Evolutionary conservation across 2,329 filamentous ascomycete species (phyloP).

Genomic region (Colletotrichum paranaense): DNA sequence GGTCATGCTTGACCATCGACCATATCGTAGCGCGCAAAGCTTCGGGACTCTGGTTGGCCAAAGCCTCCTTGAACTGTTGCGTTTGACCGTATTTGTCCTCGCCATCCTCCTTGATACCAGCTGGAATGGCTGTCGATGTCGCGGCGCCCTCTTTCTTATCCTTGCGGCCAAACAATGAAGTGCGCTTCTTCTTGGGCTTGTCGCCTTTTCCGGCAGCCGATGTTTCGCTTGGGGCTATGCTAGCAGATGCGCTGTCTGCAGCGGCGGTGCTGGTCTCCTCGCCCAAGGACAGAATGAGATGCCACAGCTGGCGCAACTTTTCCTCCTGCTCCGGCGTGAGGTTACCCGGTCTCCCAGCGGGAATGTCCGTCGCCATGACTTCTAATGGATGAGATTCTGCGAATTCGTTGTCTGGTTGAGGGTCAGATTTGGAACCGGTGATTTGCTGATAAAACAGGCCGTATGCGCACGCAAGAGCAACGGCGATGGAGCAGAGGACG

Average conservation of each 20-base stretch:
- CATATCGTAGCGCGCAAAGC: slow-evolving; percentile 85
- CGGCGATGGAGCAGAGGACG: slow-evolving; percentile 18
- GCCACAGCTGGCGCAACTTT: slow-evolving; percentile 91
- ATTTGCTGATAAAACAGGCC: slow-evolving; percentile 22
- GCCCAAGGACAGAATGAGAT: slow-evolving; percentile 74
- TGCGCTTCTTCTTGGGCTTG: slow-evolving; percentile 80
- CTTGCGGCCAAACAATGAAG: slow-evolving; percentile 75
- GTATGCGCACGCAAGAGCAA: slow-evolving; percentile 31
- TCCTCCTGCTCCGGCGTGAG: slow-evolving; percentile 90
- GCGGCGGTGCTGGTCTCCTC: slow-evolving; percentile 41
- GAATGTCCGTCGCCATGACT: slow-evolving; percentile 56
- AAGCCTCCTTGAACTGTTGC: slow-evolving; percentile 85
- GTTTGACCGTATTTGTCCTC: slow-evolving; percentile 95
- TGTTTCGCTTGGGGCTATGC: slow-evolving; percentile 42
- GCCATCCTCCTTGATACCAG: slow-evolving; percentile 57
- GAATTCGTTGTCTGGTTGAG: background rate
- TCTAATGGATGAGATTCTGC: slow-evolving; percentile 14
- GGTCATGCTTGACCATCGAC: slow-evolving; percentile 94
- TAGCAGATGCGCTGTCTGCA: slow-evolving; percentile 40
- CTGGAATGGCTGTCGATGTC: slow-evolving; percentile 46
- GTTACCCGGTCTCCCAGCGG: slow-evolving; percentile 83
- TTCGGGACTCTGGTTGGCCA: slow-evolving; percentile 82
- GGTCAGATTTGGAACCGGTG: background rate
- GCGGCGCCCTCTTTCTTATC: slow-evolving; percentile 63
- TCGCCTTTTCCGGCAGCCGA: slow-evolving; percentile 47